Evolutionary conservation across 345 rosid species (phyloP), one percentile per base, ranked within the genome.

Genomic region (Crucihimalaya himalaica): DNA sequence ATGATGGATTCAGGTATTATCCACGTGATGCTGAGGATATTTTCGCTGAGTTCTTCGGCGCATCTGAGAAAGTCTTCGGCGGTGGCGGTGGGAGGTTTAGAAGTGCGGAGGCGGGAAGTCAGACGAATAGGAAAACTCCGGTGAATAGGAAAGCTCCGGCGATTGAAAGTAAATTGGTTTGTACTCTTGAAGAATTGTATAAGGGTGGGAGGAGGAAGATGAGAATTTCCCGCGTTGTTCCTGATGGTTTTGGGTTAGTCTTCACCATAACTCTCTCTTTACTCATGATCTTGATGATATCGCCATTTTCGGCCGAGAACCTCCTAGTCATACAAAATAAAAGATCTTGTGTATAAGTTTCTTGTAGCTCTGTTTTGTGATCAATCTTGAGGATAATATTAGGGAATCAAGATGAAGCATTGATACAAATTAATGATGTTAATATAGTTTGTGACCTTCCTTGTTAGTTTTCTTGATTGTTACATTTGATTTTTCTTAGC

Each of bases 181-280:
- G 99, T 67, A 86, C 73, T 57, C 84, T 94, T 59, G 96, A 94
- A 72, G 97, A 94, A 63, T 81, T 94, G 35, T 91, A 87, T 50
- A 81, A 84, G 35, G 98, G 98, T 18, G 87, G 86, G 21, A 85
- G 85, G 27, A 86, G 86, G 78, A 94, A 89, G 81, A 85, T 91
- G 97, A 82, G 75, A 75, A 91, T 94, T 57, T 87, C 97, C 11
- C 86, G 97, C 66, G 80, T 81, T 60, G 89, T 86, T 47, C 85
- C 84, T 4, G 93, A 88, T 80, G 86, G 80, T 67, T 71, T 83
- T 40, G 93, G 96, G 98, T 91, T 70, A 55, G 81, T 78, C 0
- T 50, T 51, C 27, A 9, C 11, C 37, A 54, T 37, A 3, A 8
- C 16, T 40, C 45, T 37, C 15, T 40, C 16, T 39, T 39, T 13